Conservation (phyloP, 1,284 basidiomycete genomes). For the Pulveroboletus sp. region DNA sequence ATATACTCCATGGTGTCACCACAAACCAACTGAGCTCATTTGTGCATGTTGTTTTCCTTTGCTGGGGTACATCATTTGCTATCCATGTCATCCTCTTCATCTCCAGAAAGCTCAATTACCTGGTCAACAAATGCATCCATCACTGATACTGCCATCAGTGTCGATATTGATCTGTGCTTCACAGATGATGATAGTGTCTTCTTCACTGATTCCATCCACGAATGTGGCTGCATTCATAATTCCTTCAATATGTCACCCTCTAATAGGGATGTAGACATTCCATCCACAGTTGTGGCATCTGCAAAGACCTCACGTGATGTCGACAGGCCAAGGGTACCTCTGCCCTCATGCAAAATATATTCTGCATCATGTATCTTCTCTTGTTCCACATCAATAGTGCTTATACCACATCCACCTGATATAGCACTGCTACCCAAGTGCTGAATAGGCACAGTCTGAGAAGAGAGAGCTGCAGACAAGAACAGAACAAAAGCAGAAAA, state of each 20-base stretch:
- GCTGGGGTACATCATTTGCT: not conserved
- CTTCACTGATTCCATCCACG: constrained; percentile 11
- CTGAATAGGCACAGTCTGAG: constrained; percentile 13
- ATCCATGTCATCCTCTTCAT: constrained; percentile 8
- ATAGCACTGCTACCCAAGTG: constrained; percentile 28
- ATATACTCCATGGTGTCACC: not conserved
- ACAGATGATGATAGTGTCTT: constrained; percentile 1
- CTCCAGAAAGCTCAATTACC: constrained; percentile 25
- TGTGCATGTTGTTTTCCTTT: not conserved
- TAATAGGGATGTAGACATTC: not conserved
- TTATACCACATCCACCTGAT: constrained; percentile 32
- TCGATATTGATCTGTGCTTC: not conserved
- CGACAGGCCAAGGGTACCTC: not conserved
- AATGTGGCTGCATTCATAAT: not conserved
- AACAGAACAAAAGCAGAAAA: not conserved
- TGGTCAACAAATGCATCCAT: constrained; percentile 24
- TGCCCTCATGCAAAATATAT: not conserved
- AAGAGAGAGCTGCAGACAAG: constrained; percentile 7
- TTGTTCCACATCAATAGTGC: constrained; percentile 33
- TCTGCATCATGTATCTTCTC: constrained; percentile 26
- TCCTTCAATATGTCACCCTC: not conserved
- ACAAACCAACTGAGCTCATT: not conserved
- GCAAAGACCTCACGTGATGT: not conserved
- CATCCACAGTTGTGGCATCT: constrained; percentile 1
- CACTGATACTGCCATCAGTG: not conserved